Evolutionary conservation across 768 basidiomycete species (phyloP), one percentile per base, ranked within the genome.

Genomic region (Hygrocybe coccinea): DNA sequence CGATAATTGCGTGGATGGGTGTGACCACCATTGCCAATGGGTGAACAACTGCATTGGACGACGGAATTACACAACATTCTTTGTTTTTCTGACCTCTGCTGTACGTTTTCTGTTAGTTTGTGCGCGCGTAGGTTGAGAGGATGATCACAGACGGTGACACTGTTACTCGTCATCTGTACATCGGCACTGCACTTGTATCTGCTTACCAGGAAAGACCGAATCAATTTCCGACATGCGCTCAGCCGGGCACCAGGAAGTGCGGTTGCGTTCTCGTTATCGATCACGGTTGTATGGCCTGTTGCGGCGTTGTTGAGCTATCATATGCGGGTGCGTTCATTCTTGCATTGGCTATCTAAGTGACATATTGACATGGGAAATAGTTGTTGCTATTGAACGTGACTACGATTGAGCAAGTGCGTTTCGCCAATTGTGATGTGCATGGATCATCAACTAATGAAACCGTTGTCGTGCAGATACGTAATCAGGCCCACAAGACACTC

Each of bases 41-140:
- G 83, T 99, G 17, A 97, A 97, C 68, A 97, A 93, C 67, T 98
- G 97, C 67, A 81, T 99, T 38, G 97, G 97, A 6, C 82, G 91
- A 38, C 85, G 94, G 44, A 98, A 97, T 68, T 98, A 99, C 68
- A 88, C 91, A 15, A 79, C 85, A n/a, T 99, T 99, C 72, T 85
- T 95, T 59, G 83, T 81, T 0, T 83, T 95, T 60, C 76, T 99
- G n/a, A 68, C 86, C 38, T 81, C 83, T 35, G 81, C 85, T 10
- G 89, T 92, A 66, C 66, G 90, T 81, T 17, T 41, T 37, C 58
- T 59, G 24, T 33, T 50, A 48, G 17, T 55, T 33, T 25, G 45
- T 37, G 52, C 37, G 48, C 36, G 41, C 36, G 25, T 48, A 22
- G 47, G 25, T 50, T 54, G 24, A 45, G 52, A 54, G 39, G 41